Conservation (phyloP, 331 rosid species). For the Ulmus americana region DNA sequence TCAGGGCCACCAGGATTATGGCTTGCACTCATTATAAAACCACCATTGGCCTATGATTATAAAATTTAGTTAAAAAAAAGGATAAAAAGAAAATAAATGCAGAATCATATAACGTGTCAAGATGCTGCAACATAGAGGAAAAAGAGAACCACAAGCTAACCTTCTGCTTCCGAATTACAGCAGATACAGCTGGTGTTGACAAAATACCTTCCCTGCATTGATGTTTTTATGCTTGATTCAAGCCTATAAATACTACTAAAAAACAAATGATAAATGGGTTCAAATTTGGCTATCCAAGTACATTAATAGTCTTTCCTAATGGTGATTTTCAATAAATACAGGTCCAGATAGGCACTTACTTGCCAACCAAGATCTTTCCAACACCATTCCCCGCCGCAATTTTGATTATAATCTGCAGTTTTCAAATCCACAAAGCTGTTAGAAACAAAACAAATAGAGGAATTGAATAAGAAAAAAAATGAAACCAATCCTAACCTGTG, state of each 20-base stretch:
- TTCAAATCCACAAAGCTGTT: slow-evolving; percentile 12
- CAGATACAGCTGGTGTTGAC: slow-evolving; percentile 97
- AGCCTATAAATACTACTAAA: background rate
- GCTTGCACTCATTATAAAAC: slow-evolving; percentile 98
- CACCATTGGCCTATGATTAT: slow-evolving; percentile 79
- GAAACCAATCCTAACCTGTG: slow-evolving; percentile 46
- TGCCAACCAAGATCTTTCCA: slow-evolving; percentile 85
- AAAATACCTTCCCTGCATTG: slow-evolving; percentile 75
- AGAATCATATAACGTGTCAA: slow-evolving; percentile 13
- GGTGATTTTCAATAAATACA: background rate
- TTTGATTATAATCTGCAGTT: slow-evolving; percentile 75
- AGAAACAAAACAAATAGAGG: background rate
- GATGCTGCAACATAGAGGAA: slow-evolving; percentile 25
- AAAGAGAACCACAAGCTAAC: slow-evolving; percentile 32
- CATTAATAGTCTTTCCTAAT: background rate
- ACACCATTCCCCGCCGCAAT: slow-evolving; percentile 97
- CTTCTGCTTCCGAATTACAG: slow-evolving; percentile 85
- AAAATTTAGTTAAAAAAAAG: slow-evolving; percentile 16
- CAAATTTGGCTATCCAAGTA: slow-evolving; percentile 1
- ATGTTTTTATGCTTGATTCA: slow-evolving; percentile 10
- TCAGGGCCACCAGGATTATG: slow-evolving; percentile 99
- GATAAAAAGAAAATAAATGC: background rate
- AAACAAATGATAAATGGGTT: background rate
- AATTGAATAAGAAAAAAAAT: too few relatives aligned
- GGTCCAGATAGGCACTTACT: slow-evolving; percentile 44